Evolutionary conservation across 257 asterid genomes (phyloP).

Genomic region (Nicotiana knightiana): DNA sequence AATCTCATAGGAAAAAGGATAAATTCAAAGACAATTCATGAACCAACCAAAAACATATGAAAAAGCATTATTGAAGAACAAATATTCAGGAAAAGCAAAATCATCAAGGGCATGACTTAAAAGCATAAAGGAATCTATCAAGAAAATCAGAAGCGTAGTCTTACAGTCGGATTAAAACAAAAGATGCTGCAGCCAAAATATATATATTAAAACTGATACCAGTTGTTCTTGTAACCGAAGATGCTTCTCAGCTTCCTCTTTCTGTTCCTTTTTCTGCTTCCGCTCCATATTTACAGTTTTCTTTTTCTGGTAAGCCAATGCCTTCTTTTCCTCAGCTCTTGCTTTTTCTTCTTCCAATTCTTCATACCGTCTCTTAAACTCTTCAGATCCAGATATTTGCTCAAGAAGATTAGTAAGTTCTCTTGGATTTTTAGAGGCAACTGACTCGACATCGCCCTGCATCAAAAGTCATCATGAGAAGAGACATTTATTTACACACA

Average conservation of each 20-base stretch:
- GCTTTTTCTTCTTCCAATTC: conserved; percentile 80
- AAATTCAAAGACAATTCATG: no score
- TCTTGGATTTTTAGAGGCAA: conserved; percentile 92
- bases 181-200: not conserved
- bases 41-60: not conserved
- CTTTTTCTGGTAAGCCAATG: conserved; percentile 91
- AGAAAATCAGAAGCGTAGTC: not conserved
- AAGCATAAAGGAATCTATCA: not conserved
- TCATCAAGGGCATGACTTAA: not conserved
- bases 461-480: not conserved
- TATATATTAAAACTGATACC: conserved; percentile 30
- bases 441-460: conserved; percentile 98
- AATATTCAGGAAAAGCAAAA: not conserved
- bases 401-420: conserved; percentile 82
- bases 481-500: not conserved
- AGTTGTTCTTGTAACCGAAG: conserved; percentile 79
- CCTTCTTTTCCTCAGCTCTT: conserved; percentile 86
- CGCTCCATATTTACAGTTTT: conserved; percentile 75
- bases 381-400: conserved; percentile 97
- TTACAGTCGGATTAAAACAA: not conserved
- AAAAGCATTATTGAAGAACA: not conserved
- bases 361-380: conserved; percentile 68
- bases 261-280: conserved; percentile 91
- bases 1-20: no score
- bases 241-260: conserved; percentile 98